These are phyloP conservation scores for Diaporthe sp. DNA, from an alignment of 2,329 filamentous ascomycete species.

Conservation along the genomic window DNA sequence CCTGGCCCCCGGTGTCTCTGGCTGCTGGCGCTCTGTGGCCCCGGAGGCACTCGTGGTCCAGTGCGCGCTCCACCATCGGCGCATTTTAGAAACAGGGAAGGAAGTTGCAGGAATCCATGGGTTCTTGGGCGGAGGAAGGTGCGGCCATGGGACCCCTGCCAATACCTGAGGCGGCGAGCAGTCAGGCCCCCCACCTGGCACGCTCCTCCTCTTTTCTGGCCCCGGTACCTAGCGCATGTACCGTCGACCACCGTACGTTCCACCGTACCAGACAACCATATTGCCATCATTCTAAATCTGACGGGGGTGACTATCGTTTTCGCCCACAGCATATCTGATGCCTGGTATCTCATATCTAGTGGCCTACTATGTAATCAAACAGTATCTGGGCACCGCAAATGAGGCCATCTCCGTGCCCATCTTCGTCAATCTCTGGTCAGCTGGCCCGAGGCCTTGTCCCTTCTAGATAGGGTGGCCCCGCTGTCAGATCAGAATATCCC, in stretches of 20 bases:
- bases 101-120: conserved; percentile 26
- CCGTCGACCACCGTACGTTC: neutral
- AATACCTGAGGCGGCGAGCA: conserved; percentile 9
- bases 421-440: conserved; percentile 12
- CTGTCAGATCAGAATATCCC: conserved; percentile 33
- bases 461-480: conserved; percentile 21
- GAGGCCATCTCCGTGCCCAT: conserved; percentile 11
- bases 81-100: conserved; percentile 37
- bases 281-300: neutral
- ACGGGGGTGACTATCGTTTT: neutral
- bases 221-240: neutral
- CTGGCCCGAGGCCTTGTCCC: conserved; percentile 15
- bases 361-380: neutral
- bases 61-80: conserved; percentile 9
- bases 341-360: neutral
- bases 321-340: neutral
- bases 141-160: conserved; percentile 6
- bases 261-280: neutral
- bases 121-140: conserved; percentile 4
- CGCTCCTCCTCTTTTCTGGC: neutral
- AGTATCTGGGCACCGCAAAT: conserved; percentile 18
- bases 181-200: neutral
- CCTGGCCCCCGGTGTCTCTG: conserved; percentile 1
- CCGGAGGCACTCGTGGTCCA: neutral
- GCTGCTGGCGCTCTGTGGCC: conserved; percentile 4